Conservation (phyloP, 352 stramenopile genomes). For the Phytophthora niederhauseri region DNA sequence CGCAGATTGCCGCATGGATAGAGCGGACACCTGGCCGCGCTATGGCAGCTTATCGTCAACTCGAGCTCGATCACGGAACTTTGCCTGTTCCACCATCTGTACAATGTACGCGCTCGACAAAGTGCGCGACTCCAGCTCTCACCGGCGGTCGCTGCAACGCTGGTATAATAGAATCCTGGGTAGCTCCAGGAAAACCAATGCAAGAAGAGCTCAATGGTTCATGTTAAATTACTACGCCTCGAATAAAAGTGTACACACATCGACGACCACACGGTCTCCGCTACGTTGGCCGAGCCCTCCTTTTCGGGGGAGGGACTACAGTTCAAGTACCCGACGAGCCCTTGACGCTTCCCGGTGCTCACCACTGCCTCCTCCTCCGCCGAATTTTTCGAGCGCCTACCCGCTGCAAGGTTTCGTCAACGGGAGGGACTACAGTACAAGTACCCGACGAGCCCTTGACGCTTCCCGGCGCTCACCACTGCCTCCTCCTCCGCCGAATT, state of each 20-base stretch:
- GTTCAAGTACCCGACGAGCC: neutral
- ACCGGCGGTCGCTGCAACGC: neutral
- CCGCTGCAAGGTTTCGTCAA: constrained; percentile 2
- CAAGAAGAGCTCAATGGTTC: neutral
- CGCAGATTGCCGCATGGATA: constrained; percentile 23
- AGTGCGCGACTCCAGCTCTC: constrained; percentile 2
- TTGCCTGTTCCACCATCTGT: constrained; percentile 16
- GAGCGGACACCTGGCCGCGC: constrained; percentile 11
- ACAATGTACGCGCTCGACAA: constrained; percentile 13
- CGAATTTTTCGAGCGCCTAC: constrained; percentile 15
- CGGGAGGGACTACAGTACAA: neutral
- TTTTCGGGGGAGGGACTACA: neutral
- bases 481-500: constrained; percentile 1
- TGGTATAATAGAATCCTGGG: neutral
- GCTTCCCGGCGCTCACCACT: neutral
- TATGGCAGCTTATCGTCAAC: constrained; percentile 16
- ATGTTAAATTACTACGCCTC: constrained; percentile 17
- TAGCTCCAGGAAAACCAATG: neutral
- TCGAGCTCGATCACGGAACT: constrained; percentile 17
- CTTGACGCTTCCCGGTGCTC: neutral
- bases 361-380: neutral
- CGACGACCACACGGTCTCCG: constrained; percentile 2
- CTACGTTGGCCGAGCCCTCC: constrained; percentile 2
- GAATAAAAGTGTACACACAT: constrained; percentile 7
- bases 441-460: neutral